Base-by-base conservation (phyloP, 1,284 basidiomycete genomes). In the Cutaneotrichosporon sp. region DNA sequence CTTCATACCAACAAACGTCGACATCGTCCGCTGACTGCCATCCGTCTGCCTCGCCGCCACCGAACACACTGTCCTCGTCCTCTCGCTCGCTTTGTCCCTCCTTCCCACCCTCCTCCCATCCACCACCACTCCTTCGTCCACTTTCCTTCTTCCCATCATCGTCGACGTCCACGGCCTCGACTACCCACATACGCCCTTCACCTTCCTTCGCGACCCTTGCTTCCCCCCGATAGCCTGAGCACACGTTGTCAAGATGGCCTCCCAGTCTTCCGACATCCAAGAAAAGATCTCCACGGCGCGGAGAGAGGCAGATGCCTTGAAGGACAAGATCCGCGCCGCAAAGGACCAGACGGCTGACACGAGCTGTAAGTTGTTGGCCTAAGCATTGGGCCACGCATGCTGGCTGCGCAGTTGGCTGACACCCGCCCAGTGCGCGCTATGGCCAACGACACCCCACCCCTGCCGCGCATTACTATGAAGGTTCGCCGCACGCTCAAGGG, bases 331-430 rank as follows among this genome's bases (percentile, higher is more conserved):
- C 77, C 85, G 93, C 69, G 88, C 91, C 46, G 94, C 91, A 81
- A 90, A 89, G 77, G 95, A 97, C 80, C 92, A 93, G 67, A 92
- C 94, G 59, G 94, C 92, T 27, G 95, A 99, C 81, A 97, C 95
- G 16, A 95, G 89, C 73, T 82, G 95, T 98, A 78, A 82, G 29
- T 31, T 58, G 54, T 31, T 58, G 54, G 22, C 42, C 29, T 38
- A 5, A 16, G 14, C n/a, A n/a, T 4, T 42, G 22, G 18, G 34
- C 25, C 13, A n/a, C 13, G 25, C 16, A 10, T 53, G 10, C 5
- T 50, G 42, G 42, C 16, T 42, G 31, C 22, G 42, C 31, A 20
- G 43, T 59, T 66, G 33, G 62, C 56, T 57, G 24, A 60, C 47
- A 50, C 47, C 25, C 46, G 50, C 33, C 53, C 75, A 85, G 95